Base-by-base conservation (phyloP, 2,329 filamentous ascomycete species). In the Orbilia blumenaviensis region DNA sequence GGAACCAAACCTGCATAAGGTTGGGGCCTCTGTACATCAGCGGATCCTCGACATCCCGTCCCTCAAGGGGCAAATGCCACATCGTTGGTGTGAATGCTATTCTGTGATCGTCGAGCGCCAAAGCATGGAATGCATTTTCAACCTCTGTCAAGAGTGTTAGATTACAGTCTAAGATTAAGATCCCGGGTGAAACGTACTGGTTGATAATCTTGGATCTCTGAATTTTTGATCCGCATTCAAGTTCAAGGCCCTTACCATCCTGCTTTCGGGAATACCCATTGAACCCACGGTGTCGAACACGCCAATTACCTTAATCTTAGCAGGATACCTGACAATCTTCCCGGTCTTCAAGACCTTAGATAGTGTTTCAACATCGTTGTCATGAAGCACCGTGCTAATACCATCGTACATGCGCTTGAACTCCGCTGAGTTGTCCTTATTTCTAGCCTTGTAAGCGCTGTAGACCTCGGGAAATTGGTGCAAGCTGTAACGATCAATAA, bases 61-160 rank as follows among this genome's bases (percentile, higher is more conserved):
- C 77, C 8, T 78, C 75, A 7, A 77, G 66, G 5, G 84, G 83
- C 34, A 86, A 84, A 61, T 85, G 84, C 86, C 86, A 88, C 0
- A 88, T 80, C 0, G 86, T 86, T 0, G 87, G 86, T 0, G 83
- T 82, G 77, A 87, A 88, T 0, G 86, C 84, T 8, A 79, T 78
- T 16, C 83, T 80, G 38, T 82, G 80, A 69, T 84, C 83, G 62
- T 84, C 83, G 2, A 84, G 78, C 0, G 82, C 81, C 10, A 84
- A 72, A 10, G 83, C 83, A 32, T 84, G 83, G 77, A 83, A 84
- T 8, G 83, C 83, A 67, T 83, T 80, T 56, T 81, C 79, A 23
- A 84, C 81, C 41, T 82, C 80, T 79, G 66, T 38, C 38, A 46
- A 48, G 21, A 73, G 32, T 71, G 78, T 72, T 60, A 67, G 56